Conservation (phyloP, 2,329 filamentous ascomycete genomes). For the Nakataea oryzae region DNA sequence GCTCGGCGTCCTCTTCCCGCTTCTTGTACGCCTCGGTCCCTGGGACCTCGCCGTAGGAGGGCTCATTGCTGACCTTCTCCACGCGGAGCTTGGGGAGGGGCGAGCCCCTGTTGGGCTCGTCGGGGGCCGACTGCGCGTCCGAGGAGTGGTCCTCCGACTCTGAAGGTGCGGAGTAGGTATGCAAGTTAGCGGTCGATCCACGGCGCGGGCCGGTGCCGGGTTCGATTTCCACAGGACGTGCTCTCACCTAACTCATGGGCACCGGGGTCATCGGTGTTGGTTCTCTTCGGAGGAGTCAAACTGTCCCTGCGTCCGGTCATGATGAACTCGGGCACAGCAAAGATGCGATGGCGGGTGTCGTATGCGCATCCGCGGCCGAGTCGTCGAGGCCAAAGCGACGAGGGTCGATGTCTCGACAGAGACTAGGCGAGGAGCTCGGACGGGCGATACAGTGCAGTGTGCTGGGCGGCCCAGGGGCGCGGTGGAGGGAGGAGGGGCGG, state of each 20-base stretch:
- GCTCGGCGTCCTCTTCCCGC: slow-evolving; percentile 45
- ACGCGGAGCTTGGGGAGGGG: slow-evolving; percentile 49
- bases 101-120: slow-evolving; percentile 30
- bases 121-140: slow-evolving; percentile 46
- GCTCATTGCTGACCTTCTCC: slow-evolving; percentile 47
- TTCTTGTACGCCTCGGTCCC: slow-evolving; percentile 47
- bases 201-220: not conserved
- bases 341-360: not conserved
- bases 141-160: slow-evolving; percentile 63
- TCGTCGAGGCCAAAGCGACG: not conserved
- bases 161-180: slow-evolving; percentile 22
- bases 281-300: slow-evolving; percentile 28
- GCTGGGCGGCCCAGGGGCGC: not conserved
- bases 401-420: not conserved
- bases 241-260: slow-evolving; percentile 47
- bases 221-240: not conserved
- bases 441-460: not conserved
- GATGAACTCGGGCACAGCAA: not conserved
- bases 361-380: not conserved
- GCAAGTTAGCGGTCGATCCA: not conserved
- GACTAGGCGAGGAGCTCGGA: not conserved
- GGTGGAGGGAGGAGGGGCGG: not conserved
- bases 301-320: slow-evolving; percentile 24
- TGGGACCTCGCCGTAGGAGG: slow-evolving; percentile 50
- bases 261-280: slow-evolving; percentile 40